These are phyloP conservation scores for Trypanosoma brucei DNA, from an alignment of 208 protist species.

Conservation along the genomic window DNA sequence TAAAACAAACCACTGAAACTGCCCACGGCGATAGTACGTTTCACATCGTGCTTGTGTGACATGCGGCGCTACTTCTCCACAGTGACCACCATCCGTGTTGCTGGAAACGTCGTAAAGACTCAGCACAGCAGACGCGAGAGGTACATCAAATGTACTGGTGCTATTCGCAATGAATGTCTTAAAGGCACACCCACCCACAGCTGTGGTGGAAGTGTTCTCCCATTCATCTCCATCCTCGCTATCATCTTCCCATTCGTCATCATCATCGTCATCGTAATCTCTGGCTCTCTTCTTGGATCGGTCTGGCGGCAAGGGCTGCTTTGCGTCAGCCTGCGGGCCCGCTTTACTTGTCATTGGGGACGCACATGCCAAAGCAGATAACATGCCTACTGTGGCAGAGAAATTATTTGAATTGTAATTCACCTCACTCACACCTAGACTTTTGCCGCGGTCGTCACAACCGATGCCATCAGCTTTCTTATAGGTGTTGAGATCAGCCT, in stretches of 20 bases:
- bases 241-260: neutral
- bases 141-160: slow-evolving; percentile 17
- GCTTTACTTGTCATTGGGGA: slow-evolving; percentile 18
- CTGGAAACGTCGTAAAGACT: slow-evolving; percentile 22
- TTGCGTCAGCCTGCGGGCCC: neutral
- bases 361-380: slow-evolving; percentile 24
- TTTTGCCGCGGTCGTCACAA: neutral
- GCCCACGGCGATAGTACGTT: slow-evolving; percentile 16
- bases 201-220: neutral
- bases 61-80: slow-evolving; percentile 1
- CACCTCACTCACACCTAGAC: neutral
- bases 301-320: neutral
- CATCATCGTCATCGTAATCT: neutral
- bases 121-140: slow-evolving; percentile 25
- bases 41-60: slow-evolving; percentile 9
- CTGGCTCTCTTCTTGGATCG: slow-evolving; percentile 9
- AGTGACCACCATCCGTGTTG: neutral
- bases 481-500: slow-evolving; percentile 7
- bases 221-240: neutral
- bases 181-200: slow-evolving; percentile 1
- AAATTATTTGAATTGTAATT: neutral
- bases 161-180: slow-evolving; percentile 8
- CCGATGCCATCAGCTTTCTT: neutral
- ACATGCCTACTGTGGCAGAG: slow-evolving; percentile 7
- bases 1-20: slow-evolving; percentile 25